phyloP scores from a whole-genome alignment of 192 early-diverging fungal species.

The Rhizoclosmatium sp. region DNA sequence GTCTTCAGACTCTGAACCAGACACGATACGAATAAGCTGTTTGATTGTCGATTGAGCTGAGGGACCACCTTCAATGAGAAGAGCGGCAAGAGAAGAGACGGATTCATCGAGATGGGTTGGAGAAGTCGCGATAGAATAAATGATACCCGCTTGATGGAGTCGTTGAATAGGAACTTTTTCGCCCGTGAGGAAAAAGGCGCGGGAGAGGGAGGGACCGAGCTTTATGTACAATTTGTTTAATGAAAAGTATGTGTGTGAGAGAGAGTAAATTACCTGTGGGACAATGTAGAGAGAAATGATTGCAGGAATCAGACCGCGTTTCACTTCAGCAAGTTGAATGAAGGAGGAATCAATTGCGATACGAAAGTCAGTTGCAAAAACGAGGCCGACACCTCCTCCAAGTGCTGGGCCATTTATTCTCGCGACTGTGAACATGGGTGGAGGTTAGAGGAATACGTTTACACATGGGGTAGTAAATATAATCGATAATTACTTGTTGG shows the following conservation, averaged over 20 bases:
- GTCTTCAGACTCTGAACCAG: constrained; percentile 24
- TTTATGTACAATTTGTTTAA: neutral
- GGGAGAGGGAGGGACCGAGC: constrained; percentile 57
- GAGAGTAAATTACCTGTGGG: constrained; percentile 48
- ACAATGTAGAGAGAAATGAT: constrained; percentile 71
- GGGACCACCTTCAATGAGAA: constrained; percentile 57
- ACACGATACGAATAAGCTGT: constrained; percentile 49
- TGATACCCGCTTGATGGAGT: neutral
- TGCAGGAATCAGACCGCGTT: constrained; percentile 69
- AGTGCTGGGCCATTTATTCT: constrained; percentile 70
- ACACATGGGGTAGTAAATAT: neutral
- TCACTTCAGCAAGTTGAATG: constrained; percentile 67
- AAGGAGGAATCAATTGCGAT: constrained; percentile 52
- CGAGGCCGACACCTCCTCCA: constrained; percentile 61
- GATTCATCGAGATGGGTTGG: constrained; percentile 48
- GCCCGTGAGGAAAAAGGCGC: constrained; percentile 41
- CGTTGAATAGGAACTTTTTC: constrained; percentile 14
- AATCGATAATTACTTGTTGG: constrained; percentile 23
- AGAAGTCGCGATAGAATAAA: neutral
- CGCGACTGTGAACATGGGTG: constrained; percentile 52
- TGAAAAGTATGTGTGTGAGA: neutral
- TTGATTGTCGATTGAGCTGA: constrained; percentile 64
- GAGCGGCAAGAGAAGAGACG: constrained; percentile 51
- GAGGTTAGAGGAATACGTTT: neutral
- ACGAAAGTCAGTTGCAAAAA: constrained; percentile 56